These are phyloP conservation scores for Xylaria polymorpha DNA, from an alignment of 2,329 filamentous ascomycete species.

Conservation along the genomic window DNA sequence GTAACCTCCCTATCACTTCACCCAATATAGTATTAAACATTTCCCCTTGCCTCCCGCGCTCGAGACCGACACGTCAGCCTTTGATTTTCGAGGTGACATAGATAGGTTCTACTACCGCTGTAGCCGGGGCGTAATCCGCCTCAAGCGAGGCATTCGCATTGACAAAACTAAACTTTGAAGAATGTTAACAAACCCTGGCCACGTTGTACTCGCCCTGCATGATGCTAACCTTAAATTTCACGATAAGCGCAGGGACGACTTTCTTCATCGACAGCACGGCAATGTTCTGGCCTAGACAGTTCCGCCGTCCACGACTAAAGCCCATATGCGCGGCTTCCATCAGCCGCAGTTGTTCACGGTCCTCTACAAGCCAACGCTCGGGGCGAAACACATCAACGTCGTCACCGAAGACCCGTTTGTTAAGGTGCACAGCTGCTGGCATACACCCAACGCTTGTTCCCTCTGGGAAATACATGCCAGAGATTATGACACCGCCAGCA, in stretches of 20 bases:
- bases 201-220: not conserved
- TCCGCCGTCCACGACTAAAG: constrained; percentile 44
- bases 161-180: constrained; percentile 37
- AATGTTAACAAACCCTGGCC: constrained; percentile 24
- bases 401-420: constrained; percentile 38
- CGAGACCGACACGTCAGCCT: not conserved
- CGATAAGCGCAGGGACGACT: constrained; percentile 42
- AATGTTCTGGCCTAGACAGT: constrained; percentile 44
- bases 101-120: constrained; percentile 35
- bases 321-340: constrained; percentile 47
- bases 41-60: not conserved
- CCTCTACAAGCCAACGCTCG: constrained; percentile 44
- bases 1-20: not conserved
- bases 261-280: constrained; percentile 46
- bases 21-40: not conserved
- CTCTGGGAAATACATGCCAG: constrained; percentile 43
- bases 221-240: constrained; percentile 43
- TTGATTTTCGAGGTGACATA: constrained; percentile 16
- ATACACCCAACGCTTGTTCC: constrained; percentile 44
- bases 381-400: constrained; percentile 41
- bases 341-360: constrained; percentile 40
- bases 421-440: constrained; percentile 39
- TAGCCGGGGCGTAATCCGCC: constrained; percentile 36
- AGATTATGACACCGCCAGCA: constrained; percentile 41
- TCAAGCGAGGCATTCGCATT: constrained; percentile 36